phyloP scores from a whole-genome alignment of 2,329 filamentous ascomycete species.

The Talaromyces sp. region DNA sequence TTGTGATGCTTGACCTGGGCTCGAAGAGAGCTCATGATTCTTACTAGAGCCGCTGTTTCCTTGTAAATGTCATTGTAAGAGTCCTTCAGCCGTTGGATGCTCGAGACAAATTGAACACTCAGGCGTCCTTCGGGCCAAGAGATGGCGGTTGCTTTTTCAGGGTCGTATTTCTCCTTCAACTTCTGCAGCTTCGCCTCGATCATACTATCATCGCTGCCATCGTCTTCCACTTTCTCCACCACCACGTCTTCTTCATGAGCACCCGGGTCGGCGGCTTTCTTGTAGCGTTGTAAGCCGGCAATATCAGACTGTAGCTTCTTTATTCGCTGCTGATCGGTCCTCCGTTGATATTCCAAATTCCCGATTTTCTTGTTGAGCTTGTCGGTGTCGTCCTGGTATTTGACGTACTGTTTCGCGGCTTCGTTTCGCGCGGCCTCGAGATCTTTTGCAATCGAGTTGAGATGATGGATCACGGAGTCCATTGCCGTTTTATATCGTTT shows the following conservation, averaged over 20 bases:
- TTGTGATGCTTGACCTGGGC: slow-evolving; percentile 33
- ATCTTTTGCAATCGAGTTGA: background rate
- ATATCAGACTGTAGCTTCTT: slow-evolving; percentile 2
- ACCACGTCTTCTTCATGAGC: background rate
- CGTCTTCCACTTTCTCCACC: slow-evolving; percentile 3
- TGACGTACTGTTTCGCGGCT: background rate
- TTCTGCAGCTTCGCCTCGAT: slow-evolving; percentile 17
- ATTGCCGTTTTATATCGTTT: background rate
- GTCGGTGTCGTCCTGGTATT: background rate
- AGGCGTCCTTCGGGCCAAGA: background rate
- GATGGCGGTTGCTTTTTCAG: slow-evolving; percentile 21
- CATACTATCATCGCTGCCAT: background rate
- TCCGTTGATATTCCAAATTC: background rate
- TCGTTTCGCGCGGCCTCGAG: background rate
- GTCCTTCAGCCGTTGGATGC: slow-evolving; percentile 1
- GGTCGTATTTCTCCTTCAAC: slow-evolving; percentile 29
- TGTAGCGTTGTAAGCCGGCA: background rate
- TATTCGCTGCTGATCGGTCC: background rate
- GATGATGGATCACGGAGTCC: background rate
- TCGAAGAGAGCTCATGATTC: slow-evolving; percentile 29
- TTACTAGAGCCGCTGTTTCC: slow-evolving; percentile 27
- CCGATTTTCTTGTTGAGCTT: background rate
- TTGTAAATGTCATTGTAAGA: slow-evolving; percentile 34
- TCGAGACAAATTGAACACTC: background rate
- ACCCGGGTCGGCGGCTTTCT: background rate